phyloP scores from a whole-genome alignment of 2,329 filamentous ascomycete species.

The Talaromyces sp. region DNA sequence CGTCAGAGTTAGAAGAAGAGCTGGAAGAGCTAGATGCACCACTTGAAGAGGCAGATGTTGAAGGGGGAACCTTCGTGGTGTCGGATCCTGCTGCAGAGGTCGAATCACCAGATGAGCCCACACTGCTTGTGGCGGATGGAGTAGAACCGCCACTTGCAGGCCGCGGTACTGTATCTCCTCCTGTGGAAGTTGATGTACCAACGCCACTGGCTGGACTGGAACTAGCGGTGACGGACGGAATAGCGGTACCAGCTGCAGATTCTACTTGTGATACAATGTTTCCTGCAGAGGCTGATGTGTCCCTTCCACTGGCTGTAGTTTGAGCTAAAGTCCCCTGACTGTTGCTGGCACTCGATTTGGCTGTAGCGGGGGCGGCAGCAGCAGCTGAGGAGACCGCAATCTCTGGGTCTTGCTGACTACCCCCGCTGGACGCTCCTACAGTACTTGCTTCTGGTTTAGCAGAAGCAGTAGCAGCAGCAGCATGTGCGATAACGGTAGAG shows the following conservation, averaged over 20 bases:
- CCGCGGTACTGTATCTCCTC: not conserved
- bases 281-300: not conserved
- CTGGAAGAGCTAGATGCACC: not conserved
- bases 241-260: not conserved
- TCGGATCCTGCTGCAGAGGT: not conserved
- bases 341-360: not conserved
- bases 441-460: not conserved
- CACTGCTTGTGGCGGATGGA: not conserved
- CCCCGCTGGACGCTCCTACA: not conserved
- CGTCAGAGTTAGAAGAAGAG: conserved; percentile 4
- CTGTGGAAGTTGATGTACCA: not conserved
- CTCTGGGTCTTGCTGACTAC: not conserved
- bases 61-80: conserved; percentile 1
- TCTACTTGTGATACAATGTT: not conserved
- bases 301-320: not conserved
- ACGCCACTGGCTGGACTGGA: not conserved
- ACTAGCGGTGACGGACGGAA: not conserved
- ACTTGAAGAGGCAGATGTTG: not conserved
- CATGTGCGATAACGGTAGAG: not conserved
- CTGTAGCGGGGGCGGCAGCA: not conserved
- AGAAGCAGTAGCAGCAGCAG: conserved; percentile 1
- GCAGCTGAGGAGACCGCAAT: not conserved
- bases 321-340: not conserved
- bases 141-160: not conserved
- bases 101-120: not conserved